These are phyloP conservation scores for Trichoderma simmonsii DNA, from an alignment of 2,329 filamentous ascomycete genomes.

Conservation along the genomic window DNA sequence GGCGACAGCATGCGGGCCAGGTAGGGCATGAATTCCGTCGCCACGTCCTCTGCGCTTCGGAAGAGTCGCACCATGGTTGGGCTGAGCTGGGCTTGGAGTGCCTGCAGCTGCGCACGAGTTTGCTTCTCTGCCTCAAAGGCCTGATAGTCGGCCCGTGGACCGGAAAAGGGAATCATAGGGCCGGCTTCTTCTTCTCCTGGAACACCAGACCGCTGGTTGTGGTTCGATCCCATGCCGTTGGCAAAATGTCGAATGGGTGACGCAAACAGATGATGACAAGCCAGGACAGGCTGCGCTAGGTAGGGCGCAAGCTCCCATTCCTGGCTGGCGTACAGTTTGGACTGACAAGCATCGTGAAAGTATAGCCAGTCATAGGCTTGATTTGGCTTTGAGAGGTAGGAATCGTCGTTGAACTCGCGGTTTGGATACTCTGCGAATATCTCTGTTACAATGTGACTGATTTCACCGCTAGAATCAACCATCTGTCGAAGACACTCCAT, in stretches of 20 bases:
- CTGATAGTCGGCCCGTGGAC: constrained; percentile 75
- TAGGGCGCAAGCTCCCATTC: constrained; percentile 93
- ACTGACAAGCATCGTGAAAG: constrained; percentile 83
- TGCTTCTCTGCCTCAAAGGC: constrained; percentile 78
- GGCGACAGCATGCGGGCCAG: constrained; percentile 80
- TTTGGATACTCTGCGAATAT: constrained; percentile 84
- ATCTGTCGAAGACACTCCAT: constrained; percentile 72
- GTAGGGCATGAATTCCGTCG: constrained; percentile 81
- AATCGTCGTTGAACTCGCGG: constrained; percentile 90
- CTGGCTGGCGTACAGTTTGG: constrained; percentile 74
- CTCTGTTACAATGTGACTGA: constrained; percentile 75
- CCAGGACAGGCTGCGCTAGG: constrained; percentile 79
- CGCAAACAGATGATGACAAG: constrained; percentile 89
- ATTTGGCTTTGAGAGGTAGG: constrained; percentile 82
- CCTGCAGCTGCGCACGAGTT: constrained; percentile 69
- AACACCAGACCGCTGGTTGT: constrained; percentile 25
- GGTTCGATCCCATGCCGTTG: constrained; percentile 30
- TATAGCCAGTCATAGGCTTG: constrained; percentile 90
- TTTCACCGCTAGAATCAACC: constrained; percentile 74
- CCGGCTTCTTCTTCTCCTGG: constrained; percentile 43
- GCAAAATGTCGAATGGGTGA: constrained; percentile 56
- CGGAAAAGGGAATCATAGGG: constrained; percentile 70
- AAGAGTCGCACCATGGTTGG: constrained; percentile 73
- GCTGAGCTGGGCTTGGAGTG: constrained; percentile 69
- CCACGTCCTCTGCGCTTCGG: constrained; percentile 72